These are phyloP conservation scores for Henningerozyma blattae DNA, from an alignment of 805 yeast genomes.

Conservation along the genomic window DNA sequence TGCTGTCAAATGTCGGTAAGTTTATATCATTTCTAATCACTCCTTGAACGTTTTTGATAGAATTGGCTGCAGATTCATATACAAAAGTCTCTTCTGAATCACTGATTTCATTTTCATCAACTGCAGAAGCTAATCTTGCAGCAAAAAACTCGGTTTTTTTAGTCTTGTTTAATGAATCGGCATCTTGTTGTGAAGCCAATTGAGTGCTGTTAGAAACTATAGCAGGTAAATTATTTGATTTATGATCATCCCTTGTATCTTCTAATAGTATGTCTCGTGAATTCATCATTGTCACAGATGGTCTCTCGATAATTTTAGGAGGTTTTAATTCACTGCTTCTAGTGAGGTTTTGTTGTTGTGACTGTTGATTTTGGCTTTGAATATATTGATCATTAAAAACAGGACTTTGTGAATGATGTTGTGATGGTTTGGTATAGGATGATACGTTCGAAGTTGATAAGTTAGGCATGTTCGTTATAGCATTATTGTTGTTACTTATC, in stretches of 20 bases:
- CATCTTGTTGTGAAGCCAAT: neutral
- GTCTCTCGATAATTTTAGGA: conserved; percentile 16
- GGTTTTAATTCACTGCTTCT: conserved; percentile 1
- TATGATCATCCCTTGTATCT: conserved; percentile 4
- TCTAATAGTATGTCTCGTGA: conserved; percentile 18
- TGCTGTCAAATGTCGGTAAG: conserved; percentile 1
- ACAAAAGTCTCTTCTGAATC: conserved; percentile 94
- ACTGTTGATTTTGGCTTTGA: neutral
- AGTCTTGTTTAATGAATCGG: conserved; percentile 14
- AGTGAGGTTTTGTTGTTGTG: neutral
- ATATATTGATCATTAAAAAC: neutral
- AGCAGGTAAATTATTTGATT: conserved; percentile 3
- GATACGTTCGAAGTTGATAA: no score
- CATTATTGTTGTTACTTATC: no score
- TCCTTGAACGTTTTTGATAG: conserved; percentile 14
- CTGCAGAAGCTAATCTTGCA: conserved; percentile 88
- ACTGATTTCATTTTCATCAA: conserved; percentile 75
- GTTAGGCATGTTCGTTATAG: no score
- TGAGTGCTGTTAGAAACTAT: conserved; percentile 2
- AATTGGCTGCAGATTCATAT: conserved; percentile 45
- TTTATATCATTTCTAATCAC: neutral
- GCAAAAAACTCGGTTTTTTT: conserved; percentile 90
- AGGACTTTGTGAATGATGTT: no score
- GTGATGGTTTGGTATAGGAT: no score
- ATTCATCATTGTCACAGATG: conserved; percentile 12